Evolutionary conservation across 2,329 filamentous ascomycete genomes (phyloP), one percentile per base, ranked within the genome.

Genomic region (Nemania serpens): DNA sequence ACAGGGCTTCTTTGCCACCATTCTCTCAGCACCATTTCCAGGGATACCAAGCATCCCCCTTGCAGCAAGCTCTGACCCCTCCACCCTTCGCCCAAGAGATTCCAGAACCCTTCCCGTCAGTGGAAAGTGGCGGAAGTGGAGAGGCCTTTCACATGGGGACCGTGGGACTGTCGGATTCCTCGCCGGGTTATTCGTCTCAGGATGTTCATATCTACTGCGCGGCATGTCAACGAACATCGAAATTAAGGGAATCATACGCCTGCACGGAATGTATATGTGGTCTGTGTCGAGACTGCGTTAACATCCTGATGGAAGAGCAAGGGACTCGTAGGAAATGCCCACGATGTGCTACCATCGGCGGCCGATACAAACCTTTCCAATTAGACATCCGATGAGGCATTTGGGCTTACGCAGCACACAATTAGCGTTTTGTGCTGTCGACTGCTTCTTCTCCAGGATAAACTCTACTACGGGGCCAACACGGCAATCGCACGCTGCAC

Each of bases 191-290:
- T 78, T 86, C 85, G 17, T 88, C 89, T 7, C 90, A 92, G 55
- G 83, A 83, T 64, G 89, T 94, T 2, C 91, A 96, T 73, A 96
- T 98, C 43, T 97, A 96, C 74, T 98, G 94, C 74, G 91, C 93
- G 18, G 91, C 90, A 49, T 98, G 94, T 73, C 88, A 91, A 66
- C 86, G 89, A 39, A 81, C 93, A 17, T 93, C 89, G 53, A 79
- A 88, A 11, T 79, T 98, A 25, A 89, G 88, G 70, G 90, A 94
- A 70, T 95, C 91, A 36, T 97, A 93, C 72, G 94, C 94, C 20
- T 98, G 94, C 75, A 97, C 93, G 1, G 93, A 97, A 75, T 98
- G 95, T 75, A 96, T 98, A 65, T 96, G 92, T 74, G 94, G 93
- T 15, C 84, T 98, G 51, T 98, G 95, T 75, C 87, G 89, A 65